Percentiles rank a stretch among this genome's conserved stretches.
Conservation (phyloP, 2,329 filamentous ascomycete species). For the Diaporthe longicolla region DNA sequence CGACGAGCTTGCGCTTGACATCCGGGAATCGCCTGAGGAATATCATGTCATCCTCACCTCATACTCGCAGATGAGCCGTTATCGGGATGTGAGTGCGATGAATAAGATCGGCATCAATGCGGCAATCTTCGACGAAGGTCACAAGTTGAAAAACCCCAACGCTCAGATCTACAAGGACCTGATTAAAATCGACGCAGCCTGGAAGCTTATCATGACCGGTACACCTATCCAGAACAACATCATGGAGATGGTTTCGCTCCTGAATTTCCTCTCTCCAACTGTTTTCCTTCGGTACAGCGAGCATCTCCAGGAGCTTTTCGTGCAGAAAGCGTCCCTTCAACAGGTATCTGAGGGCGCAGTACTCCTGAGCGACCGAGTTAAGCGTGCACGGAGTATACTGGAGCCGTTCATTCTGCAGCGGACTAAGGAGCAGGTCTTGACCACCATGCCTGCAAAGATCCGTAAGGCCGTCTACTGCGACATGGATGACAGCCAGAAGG, state of each 20-base stretch:
- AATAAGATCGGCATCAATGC: conserved; percentile 64
- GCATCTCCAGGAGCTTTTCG: conserved; percentile 89
- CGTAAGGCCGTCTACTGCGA: conserved; percentile 85
- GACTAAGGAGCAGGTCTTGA: conserved; percentile 93
- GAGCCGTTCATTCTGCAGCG: conserved; percentile 95
- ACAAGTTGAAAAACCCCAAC: conserved; percentile 89
- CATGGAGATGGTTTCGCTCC: conserved; percentile 88
- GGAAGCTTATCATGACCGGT: conserved; percentile 88
- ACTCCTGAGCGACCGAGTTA: conserved; percentile 88
- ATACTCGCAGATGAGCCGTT: conserved; percentile 70
- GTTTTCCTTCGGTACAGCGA: conserved; percentile 85
- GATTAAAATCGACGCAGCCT: conserved; percentile 82
- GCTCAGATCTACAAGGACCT: conserved; percentile 87
- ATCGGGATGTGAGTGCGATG: conserved; percentile 66
- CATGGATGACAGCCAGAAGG: conserved; percentile 79
- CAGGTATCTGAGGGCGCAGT: conserved; percentile 86
- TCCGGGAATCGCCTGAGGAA: conserved; percentile 75
- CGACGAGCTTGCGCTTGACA: conserved; percentile 74
- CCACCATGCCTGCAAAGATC: conserved; percentile 84
- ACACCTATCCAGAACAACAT: conserved; percentile 97
- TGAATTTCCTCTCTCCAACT: conserved; percentile 93
- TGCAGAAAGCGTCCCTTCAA: conserved; percentile 88
- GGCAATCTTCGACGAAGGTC: conserved; percentile 92
- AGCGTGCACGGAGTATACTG: conserved; percentile 89
- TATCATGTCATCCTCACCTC: conserved; percentile 74